Conservation (phyloP, 1,139 yeast genomes). For the Sugiyamaella grinbergsii region DNA sequence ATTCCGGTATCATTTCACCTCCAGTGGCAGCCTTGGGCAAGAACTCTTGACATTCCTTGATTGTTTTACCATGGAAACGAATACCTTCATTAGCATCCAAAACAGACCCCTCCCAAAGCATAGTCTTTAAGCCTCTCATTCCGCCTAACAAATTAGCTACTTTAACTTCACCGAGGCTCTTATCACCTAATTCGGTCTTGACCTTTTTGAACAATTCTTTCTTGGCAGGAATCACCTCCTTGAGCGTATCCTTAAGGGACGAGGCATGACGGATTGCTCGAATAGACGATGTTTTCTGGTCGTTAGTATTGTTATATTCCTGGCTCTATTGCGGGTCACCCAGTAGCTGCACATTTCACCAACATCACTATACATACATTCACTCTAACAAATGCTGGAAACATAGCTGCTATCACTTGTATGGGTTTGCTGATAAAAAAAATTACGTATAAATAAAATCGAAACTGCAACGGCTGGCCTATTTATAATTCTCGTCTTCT, state of each 20-base stretch:
- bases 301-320: not conserved
- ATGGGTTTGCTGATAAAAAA: too few relatives aligned
- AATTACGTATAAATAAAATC: too few relatives aligned
- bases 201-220: slow-evolving; percentile 45
- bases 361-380: not conserved
- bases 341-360: too few relatives aligned
- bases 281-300: slow-evolving; percentile 10
- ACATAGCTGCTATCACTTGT: too few relatives aligned
- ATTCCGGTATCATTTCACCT: slow-evolving; percentile 67
- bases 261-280: slow-evolving; percentile 33
- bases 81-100: slow-evolving; percentile 58
- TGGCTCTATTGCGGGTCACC: too few relatives aligned
- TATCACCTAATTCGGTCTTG: slow-evolving; percentile 43
- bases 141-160: slow-evolving; percentile 54
- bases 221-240: slow-evolving; percentile 48
- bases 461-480: too few relatives aligned
- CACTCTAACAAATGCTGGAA: too few relatives aligned
- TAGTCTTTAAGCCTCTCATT: slow-evolving; percentile 55
- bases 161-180: slow-evolving; percentile 49
- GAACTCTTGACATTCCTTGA: slow-evolving; percentile 51
- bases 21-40: slow-evolving; percentile 56
- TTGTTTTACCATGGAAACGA: slow-evolving; percentile 56
- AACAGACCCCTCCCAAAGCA: slow-evolving; percentile 58
- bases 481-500: too few relatives aligned
- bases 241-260: slow-evolving; percentile 45